Evolutionary conservation across 768 basidiomycete genomes (phyloP).

Genomic region (Suillus clintonianus): DNA sequence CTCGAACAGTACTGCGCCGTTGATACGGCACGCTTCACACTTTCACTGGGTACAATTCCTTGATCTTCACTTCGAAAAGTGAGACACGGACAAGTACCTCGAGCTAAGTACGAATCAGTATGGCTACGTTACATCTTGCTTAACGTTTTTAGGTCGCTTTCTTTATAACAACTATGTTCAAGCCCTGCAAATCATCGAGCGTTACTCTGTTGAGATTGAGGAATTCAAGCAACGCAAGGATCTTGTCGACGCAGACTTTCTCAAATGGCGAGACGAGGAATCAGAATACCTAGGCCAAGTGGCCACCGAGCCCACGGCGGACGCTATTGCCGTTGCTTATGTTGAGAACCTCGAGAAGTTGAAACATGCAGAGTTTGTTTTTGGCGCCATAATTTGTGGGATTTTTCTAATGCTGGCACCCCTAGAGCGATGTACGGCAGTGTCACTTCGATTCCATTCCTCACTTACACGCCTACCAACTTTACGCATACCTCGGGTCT

Average conservation of each 20-base stretch:
- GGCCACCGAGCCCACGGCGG: conserved; percentile 11
- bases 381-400: not conserved
- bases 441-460: conserved; percentile 12
- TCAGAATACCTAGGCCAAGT: not conserved
- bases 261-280: conserved; percentile 2
- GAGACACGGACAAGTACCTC: not conserved
- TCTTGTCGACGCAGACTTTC: not conserved
- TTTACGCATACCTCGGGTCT: conserved; percentile 10
- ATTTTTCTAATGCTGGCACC: not conserved
- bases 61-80: conserved; percentile 6
- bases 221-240: not conserved
- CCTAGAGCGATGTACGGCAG: conserved; percentile 14
- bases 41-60: conserved; percentile 20
- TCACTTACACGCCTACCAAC: conserved; percentile 12
- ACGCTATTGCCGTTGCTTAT: conserved; percentile 17
- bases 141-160: conserved; percentile 8
- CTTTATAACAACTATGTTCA: conserved; percentile 19
- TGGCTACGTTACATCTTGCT: no score
- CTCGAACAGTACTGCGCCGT: conserved; percentile 8
- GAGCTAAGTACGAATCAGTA: conserved; percentile 1
- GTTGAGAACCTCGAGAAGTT: conserved; percentile 1
- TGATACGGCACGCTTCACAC: conserved; percentile 7
- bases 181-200: conserved; percentile 11
- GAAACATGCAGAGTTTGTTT: not conserved
- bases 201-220: not conserved